A percentile compares a stretch with the other conserved stretches of the same genome.
These are phyloP conservation scores for Zygosaccharomyces rouxii DNA, from an alignment of 805 yeast species.

Conservation along the genomic window DNA sequence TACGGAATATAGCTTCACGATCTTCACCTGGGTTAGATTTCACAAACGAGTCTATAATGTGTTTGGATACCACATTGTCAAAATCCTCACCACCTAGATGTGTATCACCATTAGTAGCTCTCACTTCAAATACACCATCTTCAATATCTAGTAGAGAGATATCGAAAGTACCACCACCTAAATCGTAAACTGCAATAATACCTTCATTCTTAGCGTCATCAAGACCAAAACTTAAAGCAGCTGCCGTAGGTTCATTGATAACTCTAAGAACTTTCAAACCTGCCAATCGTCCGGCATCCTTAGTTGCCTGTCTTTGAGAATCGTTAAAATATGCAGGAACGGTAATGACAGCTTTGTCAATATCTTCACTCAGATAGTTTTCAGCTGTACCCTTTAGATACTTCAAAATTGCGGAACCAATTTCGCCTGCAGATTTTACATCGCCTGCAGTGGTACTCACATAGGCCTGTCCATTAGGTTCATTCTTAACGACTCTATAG, in stretches of 20 bases:
- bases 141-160: slow-evolving; percentile 74
- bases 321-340: slow-evolving; percentile 85
- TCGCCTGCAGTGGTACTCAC: slow-evolving; percentile 40
- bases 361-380: slow-evolving; percentile 46
- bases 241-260: slow-evolving; percentile 81
- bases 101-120: slow-evolving; percentile 80
- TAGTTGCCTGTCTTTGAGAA: slow-evolving; percentile 79
- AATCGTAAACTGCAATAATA: slow-evolving; percentile 54
- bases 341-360: slow-evolving; percentile 73
- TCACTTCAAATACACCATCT: slow-evolving; percentile 75
- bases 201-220: slow-evolving; percentile 40
- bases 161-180: slow-evolving; percentile 86
- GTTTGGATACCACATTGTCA: slow-evolving; percentile 57
- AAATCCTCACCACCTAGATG: slow-evolving; percentile 86
- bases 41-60: slow-evolving; percentile 56
- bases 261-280: slow-evolving; percentile 73
- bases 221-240: slow-evolving; percentile 77
- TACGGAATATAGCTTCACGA: slow-evolving; percentile 36
- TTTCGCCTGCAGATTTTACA: slow-evolving; percentile 62
- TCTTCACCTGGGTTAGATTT: slow-evolving; percentile 44
- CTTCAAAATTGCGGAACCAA: slow-evolving; percentile 59
- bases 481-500: slow-evolving; percentile 53
- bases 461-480: slow-evolving; percentile 65
- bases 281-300: slow-evolving; percentile 69
- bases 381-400: slow-evolving; percentile 68